Conservation (phyloP, 176 grass and related monocot species). For the Rhynchospora tenuis region DNA sequence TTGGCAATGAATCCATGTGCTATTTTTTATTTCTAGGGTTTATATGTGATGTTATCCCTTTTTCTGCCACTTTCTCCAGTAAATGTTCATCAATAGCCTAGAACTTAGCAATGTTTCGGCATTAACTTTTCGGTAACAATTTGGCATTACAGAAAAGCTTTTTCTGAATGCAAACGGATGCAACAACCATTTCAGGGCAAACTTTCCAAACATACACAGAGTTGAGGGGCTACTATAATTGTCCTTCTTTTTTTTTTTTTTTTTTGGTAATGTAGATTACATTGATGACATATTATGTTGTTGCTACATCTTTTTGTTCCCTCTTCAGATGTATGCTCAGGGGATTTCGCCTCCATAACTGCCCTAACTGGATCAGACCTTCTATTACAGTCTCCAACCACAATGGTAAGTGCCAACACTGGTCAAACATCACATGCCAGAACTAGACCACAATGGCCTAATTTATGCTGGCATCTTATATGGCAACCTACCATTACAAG, state of each 20-base stretch:
- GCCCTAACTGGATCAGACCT: slow-evolving; percentile 93
- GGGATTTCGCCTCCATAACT: slow-evolving; percentile 96
- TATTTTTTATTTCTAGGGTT: not conserved
- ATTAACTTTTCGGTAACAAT: not conserved
- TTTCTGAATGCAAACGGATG: not conserved
- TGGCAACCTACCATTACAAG: too few relatives aligned
- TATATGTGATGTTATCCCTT: not conserved
- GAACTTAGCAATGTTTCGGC: not conserved
- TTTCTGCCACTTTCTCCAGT: not conserved
- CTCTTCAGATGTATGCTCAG: slow-evolving; percentile 92
- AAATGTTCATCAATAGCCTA: not conserved
- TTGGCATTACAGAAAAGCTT: not conserved
- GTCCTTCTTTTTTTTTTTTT: not conserved
- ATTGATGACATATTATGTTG: not conserved
- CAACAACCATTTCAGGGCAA: not conserved
- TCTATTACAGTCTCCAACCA: slow-evolving; percentile 88
- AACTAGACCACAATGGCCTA: not conserved
- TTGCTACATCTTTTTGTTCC: slow-evolving; percentile 5
- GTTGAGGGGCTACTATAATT: not conserved
- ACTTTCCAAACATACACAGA: not conserved
- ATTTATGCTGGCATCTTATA: not conserved
- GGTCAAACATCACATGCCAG: not conserved
- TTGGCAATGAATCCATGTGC: not conserved
- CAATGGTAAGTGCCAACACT: slow-evolving; percentile 38
- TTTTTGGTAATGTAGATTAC: slow-evolving; percentile 14